Evolutionary conservation across 1,139 yeast species (phyloP), one percentile per base, ranked within the genome.

Genomic region (Kodamaea anthophila): DNA sequence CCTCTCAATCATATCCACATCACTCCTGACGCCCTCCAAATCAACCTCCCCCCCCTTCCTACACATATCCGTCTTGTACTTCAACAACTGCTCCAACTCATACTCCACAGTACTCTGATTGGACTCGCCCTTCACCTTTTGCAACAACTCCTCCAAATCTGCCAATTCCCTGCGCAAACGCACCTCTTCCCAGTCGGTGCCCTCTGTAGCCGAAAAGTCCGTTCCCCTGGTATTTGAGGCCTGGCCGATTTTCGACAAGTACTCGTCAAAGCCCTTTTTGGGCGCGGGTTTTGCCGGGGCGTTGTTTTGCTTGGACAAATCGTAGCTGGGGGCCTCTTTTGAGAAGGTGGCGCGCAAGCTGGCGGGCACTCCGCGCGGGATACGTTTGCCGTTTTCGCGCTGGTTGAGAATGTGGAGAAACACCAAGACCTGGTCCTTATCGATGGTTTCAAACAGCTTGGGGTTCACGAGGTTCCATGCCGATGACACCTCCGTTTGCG

Each of bases 401-500:
- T 88, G 95, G 55, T 87, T 86, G 46, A 91, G 68, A 42, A 88
- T 86, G 57, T 91, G 98, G 42, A 91, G 65, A 43, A 85, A 87
- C 21, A 85, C 94, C 42, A 87, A 61, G 15, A 87, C 79, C 53
- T 93, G 98, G 56, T 91, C 97, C 47, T 83, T 86, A 54, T 88
- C 97, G 40, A 91, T 86, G 10, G 94, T 80, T 47, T 82, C 87
- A 33, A 77, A 75, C 26, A 82, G 77, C 46, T 83, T 81, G 5
- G 98, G 97, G 49, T 91, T 91, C 28, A 93, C 94, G 37, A 91
- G 64, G 51, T 85, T 86, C 97, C 98, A 91, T 1, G 96, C 95
- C 18, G 85, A 79, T 18, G 88, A 76, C n/a, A 88, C 70, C 51
- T 88, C 98, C 9, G 88, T 72, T 29, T 76, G 72, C 9, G 96